Evolutionary conservation across 306 rosid genomes (phyloP).

Genomic region (Fragaria nilgerrensis): DNA sequence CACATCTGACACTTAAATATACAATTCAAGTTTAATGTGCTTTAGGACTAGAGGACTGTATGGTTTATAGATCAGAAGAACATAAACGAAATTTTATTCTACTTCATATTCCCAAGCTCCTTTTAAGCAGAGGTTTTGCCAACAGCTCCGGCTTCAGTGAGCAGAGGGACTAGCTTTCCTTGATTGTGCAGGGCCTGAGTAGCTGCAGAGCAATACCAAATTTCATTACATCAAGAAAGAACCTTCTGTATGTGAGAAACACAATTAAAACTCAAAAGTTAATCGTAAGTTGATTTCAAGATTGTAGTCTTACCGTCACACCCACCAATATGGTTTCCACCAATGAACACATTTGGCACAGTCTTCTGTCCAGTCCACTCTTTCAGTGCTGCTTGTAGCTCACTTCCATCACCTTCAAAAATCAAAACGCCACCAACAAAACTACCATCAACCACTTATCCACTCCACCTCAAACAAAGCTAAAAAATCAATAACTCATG

Average conservation of each 20-base stretch:
- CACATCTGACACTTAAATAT: no score
- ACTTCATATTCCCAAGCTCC: not conserved
- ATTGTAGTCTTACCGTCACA: constrained; percentile 61
- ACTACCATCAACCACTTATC: not conserved
- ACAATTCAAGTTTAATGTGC: constrained; percentile 8
- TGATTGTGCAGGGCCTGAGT: constrained; percentile 49
- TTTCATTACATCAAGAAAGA: not conserved
- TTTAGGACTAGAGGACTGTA: not conserved
- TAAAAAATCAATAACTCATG: not conserved
- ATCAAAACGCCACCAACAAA: constrained; percentile 7
- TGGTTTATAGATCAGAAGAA: not conserved
- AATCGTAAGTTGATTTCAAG: not conserved
- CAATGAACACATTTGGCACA: constrained; percentile 92
- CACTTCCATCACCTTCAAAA: constrained; percentile 74
- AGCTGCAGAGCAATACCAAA: constrained; percentile 39
- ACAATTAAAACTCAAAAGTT: not conserved
- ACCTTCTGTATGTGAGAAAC: no score
- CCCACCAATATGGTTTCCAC: constrained; percentile 90
- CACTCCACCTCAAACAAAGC: not conserved
- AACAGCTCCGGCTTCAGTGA: constrained; percentile 64
- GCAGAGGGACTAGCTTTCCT: constrained; percentile 68
- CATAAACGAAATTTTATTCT: not conserved
- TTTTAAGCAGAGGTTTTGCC: constrained; percentile 35
- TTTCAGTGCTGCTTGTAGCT: constrained; percentile 60
- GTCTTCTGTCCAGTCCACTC: constrained; percentile 77